Evolutionary conservation across 352 stramenopile species (phyloP).

Genomic region (Saprolegnia diclina): DNA sequence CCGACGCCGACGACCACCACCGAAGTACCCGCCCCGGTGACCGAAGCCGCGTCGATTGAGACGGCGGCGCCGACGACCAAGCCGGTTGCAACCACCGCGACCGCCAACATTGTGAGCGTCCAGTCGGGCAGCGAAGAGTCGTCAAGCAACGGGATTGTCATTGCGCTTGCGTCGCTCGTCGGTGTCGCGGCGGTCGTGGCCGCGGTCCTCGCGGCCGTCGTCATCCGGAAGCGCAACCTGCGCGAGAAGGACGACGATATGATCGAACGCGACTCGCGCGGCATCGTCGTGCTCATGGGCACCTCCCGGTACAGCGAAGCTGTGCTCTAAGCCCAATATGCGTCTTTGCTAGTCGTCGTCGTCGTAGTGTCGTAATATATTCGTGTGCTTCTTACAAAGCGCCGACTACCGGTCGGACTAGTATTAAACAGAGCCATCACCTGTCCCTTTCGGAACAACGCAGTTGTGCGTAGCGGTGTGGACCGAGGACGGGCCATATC

Average conservation of each 20-base stretch:
- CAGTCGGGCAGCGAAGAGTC: not conserved
- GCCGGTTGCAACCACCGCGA: not conserved
- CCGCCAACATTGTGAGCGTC: constrained; percentile 1
- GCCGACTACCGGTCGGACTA: too few species aligned
- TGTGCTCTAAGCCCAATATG: not conserved
- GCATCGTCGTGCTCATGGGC: constrained; percentile 14
- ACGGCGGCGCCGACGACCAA: not conserved
- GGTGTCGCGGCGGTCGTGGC: constrained; percentile 8
- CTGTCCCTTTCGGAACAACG: too few species aligned
- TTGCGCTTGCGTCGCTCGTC: not conserved
- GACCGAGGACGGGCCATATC: too few species aligned
- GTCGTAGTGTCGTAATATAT: not conserved
- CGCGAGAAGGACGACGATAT: constrained; percentile 20
- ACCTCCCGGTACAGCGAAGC: constrained; percentile 10
- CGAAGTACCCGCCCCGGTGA: not conserved
- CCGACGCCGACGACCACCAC: not conserved
- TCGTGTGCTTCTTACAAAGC: not conserved
- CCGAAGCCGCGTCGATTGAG: not conserved
- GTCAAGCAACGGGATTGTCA: not conserved
- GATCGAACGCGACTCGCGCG: constrained; percentile 21
- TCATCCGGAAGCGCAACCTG: constrained; percentile 24
- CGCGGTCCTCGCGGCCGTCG: not conserved
- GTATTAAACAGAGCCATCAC: too few species aligned
- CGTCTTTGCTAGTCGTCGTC: not conserved
- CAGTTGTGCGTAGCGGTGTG: too few species aligned